Percentiles rank a stretch among this genome's conserved stretches.
phyloP scores from a whole-genome alignment of 2,329 filamentous ascomycete genomes.

The Trichoderma cornu-damae region DNA sequence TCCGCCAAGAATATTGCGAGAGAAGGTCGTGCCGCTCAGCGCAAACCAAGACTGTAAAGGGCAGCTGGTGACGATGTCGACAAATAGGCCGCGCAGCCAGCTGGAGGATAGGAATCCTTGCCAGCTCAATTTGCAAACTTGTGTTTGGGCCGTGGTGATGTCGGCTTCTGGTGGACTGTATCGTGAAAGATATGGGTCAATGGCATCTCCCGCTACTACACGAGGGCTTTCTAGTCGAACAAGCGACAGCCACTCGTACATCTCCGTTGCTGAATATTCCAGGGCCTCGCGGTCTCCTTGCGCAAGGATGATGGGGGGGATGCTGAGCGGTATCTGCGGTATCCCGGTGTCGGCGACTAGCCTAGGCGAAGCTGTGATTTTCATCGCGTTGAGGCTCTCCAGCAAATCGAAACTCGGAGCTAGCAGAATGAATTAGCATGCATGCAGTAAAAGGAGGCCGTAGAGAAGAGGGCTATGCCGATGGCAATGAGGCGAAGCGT shows the following conservation, averaged over 20 bases:
- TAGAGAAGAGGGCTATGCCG: not conserved
- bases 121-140: constrained; percentile 52
- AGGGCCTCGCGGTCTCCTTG: constrained; percentile 44
- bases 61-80: constrained; percentile 40
- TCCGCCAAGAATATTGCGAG: constrained; percentile 40
- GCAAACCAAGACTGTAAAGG: constrained; percentile 51
- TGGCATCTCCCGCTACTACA: constrained; percentile 48
- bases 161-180: constrained; percentile 52
- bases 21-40: constrained; percentile 48
- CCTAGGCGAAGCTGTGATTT: constrained; percentile 34
- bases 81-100: constrained; percentile 48
- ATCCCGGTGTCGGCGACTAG: constrained; percentile 22
- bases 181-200: constrained; percentile 65
- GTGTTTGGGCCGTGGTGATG: constrained; percentile 25
- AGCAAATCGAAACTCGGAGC: constrained; percentile 48
- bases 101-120: constrained; percentile 51
- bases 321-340: constrained; percentile 25
- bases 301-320: constrained; percentile 29
- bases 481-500: not conserved
- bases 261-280: constrained; percentile 57
- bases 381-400: constrained; percentile 39
- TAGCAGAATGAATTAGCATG: constrained; percentile 28
- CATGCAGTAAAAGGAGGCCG: not conserved
- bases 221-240: constrained; percentile 61
- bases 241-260: constrained; percentile 74